Evolutionary conservation across 192 early-diverging fungal genomes (phyloP), one percentile per base, ranked within the genome.

Genomic region (Mortierella alpina): DNA sequence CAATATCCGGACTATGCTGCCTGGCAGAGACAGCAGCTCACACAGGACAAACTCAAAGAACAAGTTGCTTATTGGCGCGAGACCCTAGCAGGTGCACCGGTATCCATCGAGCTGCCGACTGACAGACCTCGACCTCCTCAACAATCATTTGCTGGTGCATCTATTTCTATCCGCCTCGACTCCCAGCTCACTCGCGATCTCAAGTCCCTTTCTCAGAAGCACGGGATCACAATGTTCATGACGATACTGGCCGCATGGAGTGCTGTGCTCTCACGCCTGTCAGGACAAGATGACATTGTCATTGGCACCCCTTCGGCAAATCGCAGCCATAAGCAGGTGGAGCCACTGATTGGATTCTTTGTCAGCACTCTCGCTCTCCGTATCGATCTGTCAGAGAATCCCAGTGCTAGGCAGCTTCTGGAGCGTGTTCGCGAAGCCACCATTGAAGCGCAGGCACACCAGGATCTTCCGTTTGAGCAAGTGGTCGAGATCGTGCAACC

Each of bases 321-420:
- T n/a, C n/a, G n/a, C n/a, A n/a, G n/a, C n/a, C n/a, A n/a, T n/a
- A n/a, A n/a, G n/a, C n/a, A n/a, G n/a, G n/a, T n/a, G n/a, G n/a
- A n/a, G n/a, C n/a, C 9, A 48, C 20, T 63, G 45, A 63, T 63
- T 50, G 61, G 61, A 48, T 63, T 63, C 48, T 63, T 63, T 49
- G 48, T 63, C 61, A 63, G 50, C 18, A 63, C 47, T 4, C 61
- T 63, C 10, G 61, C 48, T 4, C 23, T 63, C 4, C 61, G 61
- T 20, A 22, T 63, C 22, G 61, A 63, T 63, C 61, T 63, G n/a
- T 63, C 61, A 1, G 48, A 17, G 12, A 13, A 63, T 3, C 61
- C 61, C 14, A 63, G 9, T 23, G 13, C 48, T 8, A 3, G 7
- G 7, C n/a, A 63, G 12, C 48, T 63, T 14, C n/a, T 63, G 46